Evolutionary conservation across 1,284 basidiomycete species (phyloP).

Genomic region (Sphaerobolus stellatus): DNA sequence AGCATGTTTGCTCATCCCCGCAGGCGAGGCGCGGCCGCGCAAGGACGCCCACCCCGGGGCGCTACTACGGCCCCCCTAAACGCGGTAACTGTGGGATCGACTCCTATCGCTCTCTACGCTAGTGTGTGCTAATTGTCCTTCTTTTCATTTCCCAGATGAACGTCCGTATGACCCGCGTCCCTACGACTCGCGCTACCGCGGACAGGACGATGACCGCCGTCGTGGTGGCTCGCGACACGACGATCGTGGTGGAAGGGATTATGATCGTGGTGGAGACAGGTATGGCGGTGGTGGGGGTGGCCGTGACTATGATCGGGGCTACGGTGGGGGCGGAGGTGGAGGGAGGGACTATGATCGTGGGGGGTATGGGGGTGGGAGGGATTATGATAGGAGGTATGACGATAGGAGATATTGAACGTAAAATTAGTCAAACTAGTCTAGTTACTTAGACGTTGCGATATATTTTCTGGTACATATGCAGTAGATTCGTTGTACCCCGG

Average conservation of each 20-base stretch:
- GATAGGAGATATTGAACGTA: conserved; percentile 20
- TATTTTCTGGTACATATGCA: too few relatives aligned
- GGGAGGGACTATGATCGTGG: conserved; percentile 22
- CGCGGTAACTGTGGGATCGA: conserved; percentile 57
- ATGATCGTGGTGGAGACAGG: conserved; percentile 45
- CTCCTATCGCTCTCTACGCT: background rate
- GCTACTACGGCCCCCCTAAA: conserved; percentile 92
- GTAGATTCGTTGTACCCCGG: too few relatives aligned
- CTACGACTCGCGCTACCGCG: conserved; percentile 76
- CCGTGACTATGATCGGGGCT: background rate
- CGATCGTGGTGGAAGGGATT: conserved; percentile 32
- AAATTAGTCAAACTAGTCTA: too few relatives aligned
- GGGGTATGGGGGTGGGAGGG: too few relatives aligned
- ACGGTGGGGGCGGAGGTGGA: background rate
- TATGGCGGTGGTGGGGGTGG: conserved; percentile 26
- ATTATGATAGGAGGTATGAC: conserved; percentile 23
- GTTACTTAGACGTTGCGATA: too few relatives aligned
- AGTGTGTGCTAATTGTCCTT: background rate
- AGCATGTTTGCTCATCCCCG: background rate
- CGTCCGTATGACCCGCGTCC: conserved; percentile 79
- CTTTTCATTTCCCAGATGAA: conserved; percentile 47
- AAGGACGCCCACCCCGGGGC: conserved; percentile 91
- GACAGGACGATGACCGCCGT: conserved; percentile 35
- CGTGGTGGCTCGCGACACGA: conserved; percentile 35
- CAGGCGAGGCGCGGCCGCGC: conserved; percentile 93